These are phyloP conservation scores for Cephaloascus fragrans DNA, from an alignment of 805 yeast genomes.

Conservation along the genomic window DNA sequence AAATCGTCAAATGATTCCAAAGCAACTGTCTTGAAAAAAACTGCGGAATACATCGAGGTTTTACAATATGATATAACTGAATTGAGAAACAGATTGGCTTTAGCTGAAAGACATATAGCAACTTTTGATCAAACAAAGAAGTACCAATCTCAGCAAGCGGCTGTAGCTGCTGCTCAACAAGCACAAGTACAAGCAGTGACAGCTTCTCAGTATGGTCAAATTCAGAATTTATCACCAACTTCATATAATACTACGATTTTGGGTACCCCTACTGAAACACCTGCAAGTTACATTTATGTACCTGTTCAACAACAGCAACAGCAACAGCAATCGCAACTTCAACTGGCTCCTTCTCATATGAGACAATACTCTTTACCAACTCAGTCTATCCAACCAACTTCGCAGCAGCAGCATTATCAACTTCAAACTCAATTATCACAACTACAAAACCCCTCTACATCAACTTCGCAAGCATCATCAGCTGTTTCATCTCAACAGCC, in stretches of 20 bases:
- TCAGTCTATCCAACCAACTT: not conserved
- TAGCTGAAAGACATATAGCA: constrained; percentile 8
- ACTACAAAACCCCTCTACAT: too few relatives aligned
- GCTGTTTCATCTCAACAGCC: too few relatives aligned
- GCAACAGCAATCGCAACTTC: not conserved
- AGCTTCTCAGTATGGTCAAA: too few relatives aligned
- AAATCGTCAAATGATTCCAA: constrained; percentile 33
- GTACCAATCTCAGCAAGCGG: too few relatives aligned
- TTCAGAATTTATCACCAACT: not conserved
- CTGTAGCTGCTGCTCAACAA: too few relatives aligned
- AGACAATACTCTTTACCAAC: not conserved
- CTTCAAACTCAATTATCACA: not conserved
- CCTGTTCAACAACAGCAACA: not conserved
- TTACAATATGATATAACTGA: constrained; percentile 18
- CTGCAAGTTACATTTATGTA: too few relatives aligned
- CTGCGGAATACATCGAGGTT: constrained; percentile 29
- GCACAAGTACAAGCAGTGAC: too few relatives aligned
- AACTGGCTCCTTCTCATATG: not conserved
- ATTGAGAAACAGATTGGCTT: constrained; percentile 8
- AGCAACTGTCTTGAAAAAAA: constrained; percentile 29
- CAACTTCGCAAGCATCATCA: too few relatives aligned
- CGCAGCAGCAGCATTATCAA: not conserved
- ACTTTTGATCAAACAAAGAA: not conserved
- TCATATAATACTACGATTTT: too few relatives aligned
- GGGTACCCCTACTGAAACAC: too few relatives aligned